Percentiles rank a stretch among this genome's conserved stretches.
phyloP scores from a whole-genome alignment of 2,329 filamentous ascomycete species.

The Aspergillus tanneri region DNA sequence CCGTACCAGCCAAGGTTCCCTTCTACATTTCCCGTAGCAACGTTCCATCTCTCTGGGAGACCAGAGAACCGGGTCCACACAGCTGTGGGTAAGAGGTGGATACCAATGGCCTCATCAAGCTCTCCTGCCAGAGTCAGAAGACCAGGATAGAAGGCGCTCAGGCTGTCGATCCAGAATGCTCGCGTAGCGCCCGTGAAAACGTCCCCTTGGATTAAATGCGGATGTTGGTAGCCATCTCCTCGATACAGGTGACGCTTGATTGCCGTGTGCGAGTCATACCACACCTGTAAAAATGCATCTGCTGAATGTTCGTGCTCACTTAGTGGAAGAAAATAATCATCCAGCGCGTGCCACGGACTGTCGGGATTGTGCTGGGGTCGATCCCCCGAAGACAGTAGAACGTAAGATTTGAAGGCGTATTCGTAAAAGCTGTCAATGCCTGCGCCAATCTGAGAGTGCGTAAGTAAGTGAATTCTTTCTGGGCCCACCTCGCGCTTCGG shows the following conservation, averaged over 20 bases:
- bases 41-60: conserved; percentile 90
- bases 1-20: conserved; percentile 91
- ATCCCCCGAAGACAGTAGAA: conserved; percentile 76
- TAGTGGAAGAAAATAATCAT: conserved; percentile 64
- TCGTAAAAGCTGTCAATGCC: conserved; percentile 99
- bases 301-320: conserved; percentile 67
- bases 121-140: conserved; percentile 83
- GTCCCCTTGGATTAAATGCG: conserved; percentile 90
- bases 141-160: conserved; percentile 93
- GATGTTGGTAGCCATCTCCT: conserved; percentile 70
- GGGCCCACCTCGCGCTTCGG: not conserved
- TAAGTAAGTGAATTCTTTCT: conserved; percentile 10
- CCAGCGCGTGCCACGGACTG: conserved; percentile 53
- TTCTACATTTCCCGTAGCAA: conserved; percentile 78
- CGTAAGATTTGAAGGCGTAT: conserved; percentile 92
- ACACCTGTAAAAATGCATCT: conserved; percentile 75
- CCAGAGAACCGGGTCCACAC: conserved; percentile 95
- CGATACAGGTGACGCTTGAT: conserved; percentile 92
- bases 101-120: conserved; percentile 84
- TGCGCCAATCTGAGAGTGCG: conserved; percentile 69
- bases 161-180: conserved; percentile 92
- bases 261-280: conserved; percentile 80
- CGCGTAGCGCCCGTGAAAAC: conserved; percentile 81
- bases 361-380: conserved; percentile 36
- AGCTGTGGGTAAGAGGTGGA: conserved; percentile 86